Conservation (phyloP, 768 basidiomycete genomes). For the Trametes cingulata region DNA sequence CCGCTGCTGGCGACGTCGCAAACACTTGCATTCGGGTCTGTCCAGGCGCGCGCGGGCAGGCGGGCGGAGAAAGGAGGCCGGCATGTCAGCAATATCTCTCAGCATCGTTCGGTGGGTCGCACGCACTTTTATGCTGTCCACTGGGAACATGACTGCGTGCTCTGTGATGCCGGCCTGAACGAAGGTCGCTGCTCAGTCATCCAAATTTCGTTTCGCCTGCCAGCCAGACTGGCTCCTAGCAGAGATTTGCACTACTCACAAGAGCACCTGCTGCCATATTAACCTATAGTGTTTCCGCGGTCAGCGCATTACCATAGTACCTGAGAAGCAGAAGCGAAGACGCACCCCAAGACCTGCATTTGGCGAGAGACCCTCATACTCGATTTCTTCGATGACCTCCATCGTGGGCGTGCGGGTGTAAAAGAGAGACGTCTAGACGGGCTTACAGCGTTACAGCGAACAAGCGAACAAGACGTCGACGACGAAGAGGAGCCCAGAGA, state of each 20-base stretch:
- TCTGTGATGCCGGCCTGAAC: slow-evolving; percentile 95
- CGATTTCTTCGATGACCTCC: slow-evolving; percentile 53
- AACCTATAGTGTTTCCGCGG: slow-evolving; percentile 51
- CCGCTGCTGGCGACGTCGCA: slow-evolving; percentile 77
- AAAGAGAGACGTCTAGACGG: not conserved
- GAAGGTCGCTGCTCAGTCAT: slow-evolving; percentile 9
- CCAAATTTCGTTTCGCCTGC: not conserved
- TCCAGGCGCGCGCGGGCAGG: not conserved
- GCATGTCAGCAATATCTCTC: not conserved
- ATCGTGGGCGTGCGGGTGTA: slow-evolving; percentile 25
- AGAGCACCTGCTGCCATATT: slow-evolving; percentile 98
- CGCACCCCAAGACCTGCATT: slow-evolving; percentile 79
- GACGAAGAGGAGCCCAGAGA: not conserved
- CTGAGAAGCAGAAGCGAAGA: slow-evolving; percentile 4
- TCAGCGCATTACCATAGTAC: slow-evolving; percentile 6
- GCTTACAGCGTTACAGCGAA: not conserved
- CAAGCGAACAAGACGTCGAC: not conserved
- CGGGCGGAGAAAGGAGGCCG: not conserved
- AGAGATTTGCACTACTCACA: slow-evolving; percentile 51
- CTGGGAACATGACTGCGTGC: slow-evolving; percentile 97
- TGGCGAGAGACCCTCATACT: slow-evolving; percentile 67
- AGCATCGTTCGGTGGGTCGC: not conserved
- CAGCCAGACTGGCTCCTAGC: not conserved
- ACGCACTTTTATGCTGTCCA: slow-evolving; percentile 96
- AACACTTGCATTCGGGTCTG: slow-evolving; percentile 99